phyloP scores from a whole-genome alignment of 208 protist genomes.

The Leishmania martiniquensis region DNA sequence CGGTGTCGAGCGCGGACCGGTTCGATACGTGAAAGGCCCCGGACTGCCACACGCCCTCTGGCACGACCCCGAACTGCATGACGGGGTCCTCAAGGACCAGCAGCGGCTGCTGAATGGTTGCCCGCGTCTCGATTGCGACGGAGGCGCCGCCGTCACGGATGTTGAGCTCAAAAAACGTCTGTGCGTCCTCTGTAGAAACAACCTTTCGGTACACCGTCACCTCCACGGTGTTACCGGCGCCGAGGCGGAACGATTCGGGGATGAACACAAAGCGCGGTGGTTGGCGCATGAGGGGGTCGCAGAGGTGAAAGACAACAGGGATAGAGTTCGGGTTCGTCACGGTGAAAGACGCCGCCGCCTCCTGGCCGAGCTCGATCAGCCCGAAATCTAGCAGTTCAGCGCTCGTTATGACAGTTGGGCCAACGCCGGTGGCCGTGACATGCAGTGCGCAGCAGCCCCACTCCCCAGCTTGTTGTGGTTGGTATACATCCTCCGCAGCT shows the following conservation, averaged over 20 bases:
- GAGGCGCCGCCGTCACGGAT: conserved; percentile 74
- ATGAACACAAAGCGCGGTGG: conserved; percentile 87
- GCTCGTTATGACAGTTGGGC: conserved; percentile 77
- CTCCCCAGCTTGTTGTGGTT: conserved; percentile 67
- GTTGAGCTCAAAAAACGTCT: conserved; percentile 90
- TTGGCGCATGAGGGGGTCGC: conserved; percentile 78
- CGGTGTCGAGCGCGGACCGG: conserved; percentile 74
- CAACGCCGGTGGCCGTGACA: conserved; percentile 69
- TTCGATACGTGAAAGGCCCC: conserved; percentile 70
- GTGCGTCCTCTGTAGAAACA: conserved; percentile 70
- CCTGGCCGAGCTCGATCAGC: conserved; percentile 73
- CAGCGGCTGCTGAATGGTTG: conserved; percentile 76
- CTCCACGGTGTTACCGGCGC: conserved; percentile 79
- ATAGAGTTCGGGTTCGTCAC: conserved; percentile 90
- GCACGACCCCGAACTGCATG: conserved; percentile 75
- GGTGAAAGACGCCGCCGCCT: conserved; percentile 81
- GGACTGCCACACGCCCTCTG: conserved; percentile 75
- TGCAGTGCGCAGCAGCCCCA: conserved; percentile 28
- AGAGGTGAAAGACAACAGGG: conserved; percentile 72
- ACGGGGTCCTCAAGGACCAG: conserved; percentile 64
- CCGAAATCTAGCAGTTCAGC: conserved; percentile 88
- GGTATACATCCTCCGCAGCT: conserved; percentile 29
- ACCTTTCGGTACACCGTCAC: conserved; percentile 90
- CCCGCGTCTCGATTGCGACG: conserved; percentile 83
- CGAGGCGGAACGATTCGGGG: conserved; percentile 67